phyloP scores from a whole-genome alignment of 495 filamentous ascomycete species.

The Usnea hakonensis region DNA sequence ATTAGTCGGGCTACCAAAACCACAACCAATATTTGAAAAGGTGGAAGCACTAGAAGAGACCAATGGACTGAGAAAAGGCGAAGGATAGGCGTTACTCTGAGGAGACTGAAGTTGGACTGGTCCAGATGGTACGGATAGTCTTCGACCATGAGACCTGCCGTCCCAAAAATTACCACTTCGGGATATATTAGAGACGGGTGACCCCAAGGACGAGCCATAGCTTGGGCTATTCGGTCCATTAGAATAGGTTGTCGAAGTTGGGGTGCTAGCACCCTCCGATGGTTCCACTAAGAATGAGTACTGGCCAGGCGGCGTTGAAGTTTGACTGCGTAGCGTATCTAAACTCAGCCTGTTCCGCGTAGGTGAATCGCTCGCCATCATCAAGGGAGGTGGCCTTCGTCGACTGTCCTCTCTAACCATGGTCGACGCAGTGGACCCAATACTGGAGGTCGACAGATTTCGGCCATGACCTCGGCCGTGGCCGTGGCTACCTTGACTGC shows the following conservation, averaged over 20 bases:
- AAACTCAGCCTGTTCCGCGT: conserved; percentile 52
- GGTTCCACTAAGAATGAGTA: conserved; percentile 44
- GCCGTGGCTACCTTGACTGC: conserved; percentile 57
- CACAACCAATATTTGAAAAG: conserved; percentile 49
- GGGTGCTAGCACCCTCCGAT: conserved; percentile 66
- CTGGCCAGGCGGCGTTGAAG: conserved; percentile 43
- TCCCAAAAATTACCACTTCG: conserved; percentile 62
- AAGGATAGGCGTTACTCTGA: conserved; percentile 47
- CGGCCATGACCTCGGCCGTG: conserved; percentile 69
- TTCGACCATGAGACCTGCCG: conserved; percentile 61
- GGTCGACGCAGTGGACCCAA: conserved; percentile 66
- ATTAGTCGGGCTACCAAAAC: conserved; percentile 64
- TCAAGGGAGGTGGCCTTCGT: conserved; percentile 69
- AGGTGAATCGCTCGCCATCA: conserved; percentile 67
- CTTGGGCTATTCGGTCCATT: conserved; percentile 65
- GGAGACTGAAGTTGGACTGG: conserved; percentile 66
- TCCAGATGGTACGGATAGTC: conserved; percentile 73
- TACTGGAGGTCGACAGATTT: conserved; percentile 80
- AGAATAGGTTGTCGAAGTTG: conserved; percentile 66
- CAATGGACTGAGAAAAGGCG: conserved; percentile 50
- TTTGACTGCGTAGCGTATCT: conserved; percentile 48
- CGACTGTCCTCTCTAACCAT: conserved; percentile 56
- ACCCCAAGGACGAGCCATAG: conserved; percentile 54
- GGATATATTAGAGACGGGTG: conserved; percentile 58
- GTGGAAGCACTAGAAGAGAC: conserved; percentile 46